Percentiles rank a stretch among this genome's conserved stretches.
These are phyloP conservation scores for Sphaerulina populicola DNA, from an alignment of 2,329 filamentous ascomycete genomes.

Conservation along the genomic window DNA sequence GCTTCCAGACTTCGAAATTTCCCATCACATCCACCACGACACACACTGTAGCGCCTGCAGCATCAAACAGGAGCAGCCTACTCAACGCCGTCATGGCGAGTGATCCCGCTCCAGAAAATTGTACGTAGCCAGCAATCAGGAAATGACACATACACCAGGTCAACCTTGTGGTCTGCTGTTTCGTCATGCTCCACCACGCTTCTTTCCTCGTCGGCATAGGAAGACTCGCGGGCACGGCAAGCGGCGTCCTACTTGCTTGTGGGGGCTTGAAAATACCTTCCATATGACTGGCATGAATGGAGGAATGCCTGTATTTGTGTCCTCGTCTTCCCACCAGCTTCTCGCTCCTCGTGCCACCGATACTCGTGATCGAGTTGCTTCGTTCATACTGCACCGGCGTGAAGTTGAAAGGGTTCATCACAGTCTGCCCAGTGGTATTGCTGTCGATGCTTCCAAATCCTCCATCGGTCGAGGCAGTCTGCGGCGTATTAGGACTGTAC, in stretches of 20 bases:
- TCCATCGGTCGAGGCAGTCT: slow-evolving; percentile 28
- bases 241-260: slow-evolving; percentile 72
- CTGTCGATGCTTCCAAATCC: slow-evolving; percentile 25
- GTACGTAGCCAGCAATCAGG: slow-evolving; percentile 70
- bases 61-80: slow-evolving; percentile 91
- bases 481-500: slow-evolving; percentile 30
- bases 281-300: slow-evolving; percentile 70
- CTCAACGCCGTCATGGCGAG: slow-evolving; percentile 87
- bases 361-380: slow-evolving; percentile 31
- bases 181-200: slow-evolving; percentile 81
- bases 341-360: slow-evolving; percentile 52
- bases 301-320: slow-evolving; percentile 96
- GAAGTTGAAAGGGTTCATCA: slow-evolving; percentile 82
- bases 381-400: slow-evolving; percentile 51
- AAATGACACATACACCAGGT: slow-evolving; percentile 89
- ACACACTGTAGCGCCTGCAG: slow-evolving; percentile 81
- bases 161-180: slow-evolving; percentile 71
- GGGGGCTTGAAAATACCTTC: slow-evolving; percentile 91
- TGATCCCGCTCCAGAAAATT: slow-evolving; percentile 77
- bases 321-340: slow-evolving; percentile 86
- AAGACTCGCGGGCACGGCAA: slow-evolving; percentile 82
- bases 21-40: slow-evolving; percentile 85
- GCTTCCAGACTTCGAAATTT: slow-evolving; percentile 97
- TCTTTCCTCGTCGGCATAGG: slow-evolving; percentile 85
- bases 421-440: slow-evolving; percentile 21